Conservation (phyloP, 495 filamentous ascomycete genomes). For the Penicillium waksmanii region DNA sequence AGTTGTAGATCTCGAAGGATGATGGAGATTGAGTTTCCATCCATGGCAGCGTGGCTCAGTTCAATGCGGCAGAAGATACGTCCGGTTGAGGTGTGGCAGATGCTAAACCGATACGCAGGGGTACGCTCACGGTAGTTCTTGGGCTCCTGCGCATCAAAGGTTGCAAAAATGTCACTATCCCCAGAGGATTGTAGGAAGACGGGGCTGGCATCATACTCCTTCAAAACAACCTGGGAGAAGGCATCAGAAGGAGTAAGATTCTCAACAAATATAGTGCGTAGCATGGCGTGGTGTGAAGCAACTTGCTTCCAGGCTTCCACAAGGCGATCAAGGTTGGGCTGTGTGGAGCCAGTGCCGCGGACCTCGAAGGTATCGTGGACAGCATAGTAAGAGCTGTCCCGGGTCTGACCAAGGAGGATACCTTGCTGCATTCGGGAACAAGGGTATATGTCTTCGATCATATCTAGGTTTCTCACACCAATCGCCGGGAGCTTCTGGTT, state of each 20-base stretch:
- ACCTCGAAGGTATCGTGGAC: conserved; percentile 66
- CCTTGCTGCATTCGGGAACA: conserved; percentile 71
- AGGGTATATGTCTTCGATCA: conserved; percentile 67
- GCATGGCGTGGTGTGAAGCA: conserved; percentile 51
- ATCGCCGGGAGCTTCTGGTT: conserved; percentile 48
- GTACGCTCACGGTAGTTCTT: conserved; percentile 38
- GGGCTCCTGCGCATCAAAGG: conserved; percentile 38
- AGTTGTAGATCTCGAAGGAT: conserved; percentile 51
- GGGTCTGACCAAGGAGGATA: conserved; percentile 62
- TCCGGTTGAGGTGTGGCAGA: conserved; percentile 44
- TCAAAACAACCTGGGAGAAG: conserved; percentile 58
- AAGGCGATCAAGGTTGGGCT: conserved; percentile 43
- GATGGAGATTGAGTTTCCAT: conserved; percentile 53
- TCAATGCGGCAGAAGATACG: conserved; percentile 57
- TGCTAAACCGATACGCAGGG: conserved; percentile 55
- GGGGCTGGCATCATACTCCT: conserved; percentile 36
- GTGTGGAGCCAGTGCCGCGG: conserved; percentile 26
- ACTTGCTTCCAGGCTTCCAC: conserved; percentile 52
- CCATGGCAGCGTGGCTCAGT: conserved; percentile 58
- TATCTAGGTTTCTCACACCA: conserved; percentile 44
- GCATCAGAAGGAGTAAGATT: conserved; percentile 47
- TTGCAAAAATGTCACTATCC: conserved; percentile 35
- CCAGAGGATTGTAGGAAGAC: conserved; percentile 38
- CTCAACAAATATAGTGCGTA: conserved; percentile 57
- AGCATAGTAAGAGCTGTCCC: conserved; percentile 61